Percentiles rank a stretch among this genome's conserved stretches.
phyloP scores from a whole-genome alignment of 441 rosid species.

The Iberis amara region DNA sequence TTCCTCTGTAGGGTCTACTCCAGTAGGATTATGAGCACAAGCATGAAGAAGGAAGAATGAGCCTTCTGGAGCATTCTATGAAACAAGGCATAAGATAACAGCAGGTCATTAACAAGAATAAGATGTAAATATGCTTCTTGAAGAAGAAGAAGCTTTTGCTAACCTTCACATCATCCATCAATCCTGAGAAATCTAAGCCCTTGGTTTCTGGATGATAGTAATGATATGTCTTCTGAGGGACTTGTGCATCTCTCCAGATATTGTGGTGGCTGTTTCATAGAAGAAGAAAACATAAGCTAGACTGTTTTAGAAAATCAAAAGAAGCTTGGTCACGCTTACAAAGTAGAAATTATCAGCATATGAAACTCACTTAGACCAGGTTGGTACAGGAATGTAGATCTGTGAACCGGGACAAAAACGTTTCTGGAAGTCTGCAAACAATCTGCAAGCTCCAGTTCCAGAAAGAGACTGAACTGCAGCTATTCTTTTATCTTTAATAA shows the following conservation, averaged over 20 bases:
- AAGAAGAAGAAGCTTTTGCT: conserved; percentile 13
- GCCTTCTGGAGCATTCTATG: conserved; percentile 82
- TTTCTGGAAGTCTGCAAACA: conserved; percentile 92
- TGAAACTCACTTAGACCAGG: conserved; percentile 85
- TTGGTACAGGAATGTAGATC: conserved; percentile 84
- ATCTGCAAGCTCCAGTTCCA: conserved; percentile 92
- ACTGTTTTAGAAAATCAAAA: neutral
- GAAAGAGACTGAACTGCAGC: conserved; percentile 91
- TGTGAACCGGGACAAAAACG: conserved; percentile 80
- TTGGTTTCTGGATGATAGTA: conserved; percentile 80
- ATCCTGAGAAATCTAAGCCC: conserved; percentile 75
- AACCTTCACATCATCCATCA: conserved; percentile 90
- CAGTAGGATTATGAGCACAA: conserved; percentile 98
- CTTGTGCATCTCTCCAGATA: conserved; percentile 94
- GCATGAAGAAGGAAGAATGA: conserved; percentile 95
- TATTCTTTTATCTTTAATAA: conserved; percentile 68
- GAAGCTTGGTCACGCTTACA: neutral
- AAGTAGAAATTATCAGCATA: conserved; percentile 1
- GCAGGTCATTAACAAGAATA: conserved; percentile 5
- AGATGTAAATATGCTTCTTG: neutral
- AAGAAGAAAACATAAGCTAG: conserved; percentile 8
- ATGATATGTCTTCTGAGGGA: conserved; percentile 72
- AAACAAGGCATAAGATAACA: conserved; percentile 5
- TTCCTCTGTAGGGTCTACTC: conserved; percentile 91
- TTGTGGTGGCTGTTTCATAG: conserved; percentile 77